phyloP scores from a whole-genome alignment of 2,329 filamentous ascomycete genomes.

The Ceratocystis cacaofunesta region DNA sequence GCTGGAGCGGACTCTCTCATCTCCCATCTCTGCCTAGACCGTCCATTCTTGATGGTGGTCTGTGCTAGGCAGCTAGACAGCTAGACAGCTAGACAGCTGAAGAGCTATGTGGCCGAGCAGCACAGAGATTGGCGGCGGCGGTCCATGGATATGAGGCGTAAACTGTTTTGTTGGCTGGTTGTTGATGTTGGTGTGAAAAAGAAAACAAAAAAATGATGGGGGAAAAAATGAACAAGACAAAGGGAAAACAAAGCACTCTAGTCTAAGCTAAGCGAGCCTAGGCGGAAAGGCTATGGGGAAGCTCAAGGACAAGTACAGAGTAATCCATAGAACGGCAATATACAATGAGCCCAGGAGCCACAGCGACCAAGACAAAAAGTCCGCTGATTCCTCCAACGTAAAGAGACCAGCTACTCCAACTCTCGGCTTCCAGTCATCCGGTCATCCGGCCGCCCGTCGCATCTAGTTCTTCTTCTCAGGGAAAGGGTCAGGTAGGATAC shows the following conservation, averaged over 20 bases:
- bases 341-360: too few species aligned
- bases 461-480: slow-evolving; percentile 39
- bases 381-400: neutral
- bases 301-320: too few species aligned
- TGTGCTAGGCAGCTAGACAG: neutral
- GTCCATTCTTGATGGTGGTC: neutral
- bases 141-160: slow-evolving; percentile 6
- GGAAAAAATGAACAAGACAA: slow-evolving; percentile 2
- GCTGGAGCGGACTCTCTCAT: slow-evolving; percentile 16
- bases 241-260: neutral
- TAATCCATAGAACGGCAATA: too few species aligned
- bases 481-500: slow-evolving; percentile 69
- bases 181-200: slow-evolving; percentile 8
- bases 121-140: neutral
- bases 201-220: slow-evolving; percentile 4
- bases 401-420: neutral
- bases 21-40: neutral
- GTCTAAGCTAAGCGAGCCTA: too few species aligned
- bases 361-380: too few species aligned
- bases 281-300: too few species aligned
- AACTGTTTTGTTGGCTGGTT: slow-evolving; percentile 11
- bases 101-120: too few species aligned
- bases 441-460: slow-evolving; percentile 1
- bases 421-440: neutral
- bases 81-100: neutral